Base-by-base conservation (phyloP, 176 grass and related monocot genomes). In the Raddia guianensis region DNA sequence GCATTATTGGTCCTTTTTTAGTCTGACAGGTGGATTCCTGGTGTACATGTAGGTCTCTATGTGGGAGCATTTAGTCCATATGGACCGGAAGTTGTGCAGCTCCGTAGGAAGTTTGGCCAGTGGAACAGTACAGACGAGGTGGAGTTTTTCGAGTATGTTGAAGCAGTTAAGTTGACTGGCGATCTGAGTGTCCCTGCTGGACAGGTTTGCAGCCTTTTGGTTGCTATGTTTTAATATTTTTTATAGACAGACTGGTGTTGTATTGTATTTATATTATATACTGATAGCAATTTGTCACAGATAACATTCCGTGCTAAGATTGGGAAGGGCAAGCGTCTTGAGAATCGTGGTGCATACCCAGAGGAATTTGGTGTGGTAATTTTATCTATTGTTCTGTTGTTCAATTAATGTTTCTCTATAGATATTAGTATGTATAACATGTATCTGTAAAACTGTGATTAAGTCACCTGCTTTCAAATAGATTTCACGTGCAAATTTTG, bases 131-230 rank as follows among this genome's bases (percentile, higher is more conserved):
- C 86, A 3, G 68, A 93, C 19, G 88, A 93, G 4, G 69, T 98
- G 53, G 96, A 90, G 33, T 98, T 98, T 84, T 98, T 95, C 5
- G 96, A 98, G 69, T 98, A 98, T 67, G 96, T 98, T 32, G 96
- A 98, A 84, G 96, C 96, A 40, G 88, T 98, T 57, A 98, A 95
- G 77, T 90, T 98, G 84, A 98, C 96, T 89, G 96, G 96, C 68
- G 96, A 98, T 86, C 78, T 98, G 51, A 98, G 93, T 75, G 92
- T 98, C 18, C 92, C 95, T 42, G 92, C 96, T 88, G 92, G 96
- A 78, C 85, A 98, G 96, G 96, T 90, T 89, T 66, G 70, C 72
- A 47, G 13, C 32, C 6, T 45, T 72, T 79, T 9, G 15, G 75
- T 33, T 56, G 15, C 7, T 20, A 55, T 55, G 7, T 59, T 14